These are phyloP conservation scores for Exophiala oligosperma DNA, from an alignment of 2,329 filamentous ascomycete species.

Conservation along the genomic window DNA sequence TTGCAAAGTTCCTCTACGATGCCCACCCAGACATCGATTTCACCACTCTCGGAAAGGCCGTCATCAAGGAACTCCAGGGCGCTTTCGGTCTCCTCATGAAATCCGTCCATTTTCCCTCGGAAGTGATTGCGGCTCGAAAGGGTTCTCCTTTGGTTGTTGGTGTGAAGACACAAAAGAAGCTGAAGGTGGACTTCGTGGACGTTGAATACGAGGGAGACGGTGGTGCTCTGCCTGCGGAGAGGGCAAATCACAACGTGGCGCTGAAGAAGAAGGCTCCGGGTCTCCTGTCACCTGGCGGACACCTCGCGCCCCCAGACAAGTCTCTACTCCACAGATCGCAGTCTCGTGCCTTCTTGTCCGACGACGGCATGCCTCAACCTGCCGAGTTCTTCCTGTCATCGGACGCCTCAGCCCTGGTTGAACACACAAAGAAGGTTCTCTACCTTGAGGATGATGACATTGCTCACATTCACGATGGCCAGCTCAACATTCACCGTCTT, in stretches of 20 bases:
- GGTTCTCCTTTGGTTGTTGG: conserved; percentile 96
- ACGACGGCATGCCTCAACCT: conserved; percentile 96
- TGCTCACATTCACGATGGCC: conserved; percentile 98
- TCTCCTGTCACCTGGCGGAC: conserved; percentile 63
- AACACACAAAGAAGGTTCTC: conserved; percentile 99
- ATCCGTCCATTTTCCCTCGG: conserved; percentile 97
- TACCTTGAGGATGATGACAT: conserved; percentile 99
- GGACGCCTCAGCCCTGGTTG: conserved; percentile 95
- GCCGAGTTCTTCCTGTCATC: conserved; percentile 99
- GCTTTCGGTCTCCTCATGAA: conserved; percentile 97
- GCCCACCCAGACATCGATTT: conserved; percentile 93
- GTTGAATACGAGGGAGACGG: conserved; percentile 94
- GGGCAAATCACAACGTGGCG: conserved; percentile 92
- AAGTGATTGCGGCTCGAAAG: conserved; percentile 97
- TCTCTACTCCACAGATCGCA: conserved; percentile 97
- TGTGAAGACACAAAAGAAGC: conserved; percentile 95
- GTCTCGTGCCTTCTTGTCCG: conserved; percentile 97
- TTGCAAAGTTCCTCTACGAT: conserved; percentile 97
- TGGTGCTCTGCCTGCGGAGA: conserved; percentile 81
- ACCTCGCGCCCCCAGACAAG: conserved; percentile 92
- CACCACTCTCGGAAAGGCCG: conserved; percentile 92
- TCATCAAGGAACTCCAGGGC: conserved; percentile 97
- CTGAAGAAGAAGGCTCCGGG: conserved; percentile 81
- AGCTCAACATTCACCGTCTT: conserved; percentile 96
- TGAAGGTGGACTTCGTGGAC: conserved; percentile 99